Evolutionary conservation across 2,329 filamentous ascomycete genomes (phyloP).

Genomic region (Waltergamsia citrina): DNA sequence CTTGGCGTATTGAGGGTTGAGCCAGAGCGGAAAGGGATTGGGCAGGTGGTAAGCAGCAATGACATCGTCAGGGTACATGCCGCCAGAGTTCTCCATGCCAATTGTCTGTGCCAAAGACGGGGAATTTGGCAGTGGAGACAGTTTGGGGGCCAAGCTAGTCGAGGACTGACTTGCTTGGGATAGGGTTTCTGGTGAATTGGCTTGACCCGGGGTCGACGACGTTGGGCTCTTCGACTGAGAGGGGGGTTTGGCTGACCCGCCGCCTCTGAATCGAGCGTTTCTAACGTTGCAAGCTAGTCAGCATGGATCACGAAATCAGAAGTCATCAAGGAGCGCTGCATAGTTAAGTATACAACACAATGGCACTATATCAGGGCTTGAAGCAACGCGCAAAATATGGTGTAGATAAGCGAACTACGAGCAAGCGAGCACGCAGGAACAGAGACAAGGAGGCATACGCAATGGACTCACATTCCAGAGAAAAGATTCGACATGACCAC

Average conservation of each 20-base stretch:
- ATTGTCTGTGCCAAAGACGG: slow-evolving; percentile 58
- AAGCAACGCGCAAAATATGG: too few relatives aligned
- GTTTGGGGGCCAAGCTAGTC: slow-evolving; percentile 42
- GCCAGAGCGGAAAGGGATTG: slow-evolving; percentile 61
- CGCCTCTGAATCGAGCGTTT: slow-evolving; percentile 50
- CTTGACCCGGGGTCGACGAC: slow-evolving; percentile 34
- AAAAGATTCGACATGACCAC: slow-evolving; percentile 49
- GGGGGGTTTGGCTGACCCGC: slow-evolving; percentile 39
- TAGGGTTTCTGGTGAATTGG: slow-evolving; percentile 33
- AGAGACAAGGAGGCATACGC: too few relatives aligned
- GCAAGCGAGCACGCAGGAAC: too few relatives aligned
- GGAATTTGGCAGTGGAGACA: slow-evolving; percentile 53
- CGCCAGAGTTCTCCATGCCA: slow-evolving; percentile 54
- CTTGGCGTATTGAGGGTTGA: slow-evolving; percentile 65
- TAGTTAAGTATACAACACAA: too few relatives aligned
- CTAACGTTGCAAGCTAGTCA: too few relatives aligned
- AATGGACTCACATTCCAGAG: slow-evolving; percentile 52
- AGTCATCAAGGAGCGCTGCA: too few relatives aligned
- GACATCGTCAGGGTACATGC: slow-evolving; percentile 40
- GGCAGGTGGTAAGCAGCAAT: slow-evolving; percentile 55
- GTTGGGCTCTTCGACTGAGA: slow-evolving; percentile 44
- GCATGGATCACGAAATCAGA: too few relatives aligned
- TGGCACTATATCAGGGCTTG: too few relatives aligned
- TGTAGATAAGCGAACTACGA: too few relatives aligned
- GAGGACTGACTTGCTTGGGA: slow-evolving; percentile 42